Base-by-base conservation (phyloP, 2,329 filamentous ascomycete genomes). In the Aspergillus aculeatinus region DNA sequence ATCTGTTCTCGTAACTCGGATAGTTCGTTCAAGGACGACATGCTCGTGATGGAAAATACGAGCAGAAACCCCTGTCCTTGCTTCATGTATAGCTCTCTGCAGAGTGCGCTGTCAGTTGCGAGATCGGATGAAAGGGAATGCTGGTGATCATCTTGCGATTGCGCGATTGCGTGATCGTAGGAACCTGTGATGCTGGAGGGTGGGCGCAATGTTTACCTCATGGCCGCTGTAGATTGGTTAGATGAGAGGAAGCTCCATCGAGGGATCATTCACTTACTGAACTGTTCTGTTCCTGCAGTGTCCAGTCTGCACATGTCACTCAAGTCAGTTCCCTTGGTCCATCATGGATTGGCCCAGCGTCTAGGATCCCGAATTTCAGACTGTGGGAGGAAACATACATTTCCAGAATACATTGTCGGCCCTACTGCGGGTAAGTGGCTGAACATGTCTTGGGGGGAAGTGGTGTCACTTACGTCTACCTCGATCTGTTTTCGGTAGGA, bases 261-360 rank as follows among this genome's bases (percentile, higher is more conserved):
- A 59, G 31, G 19, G 16, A 53, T 4, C 25, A 64, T n/a, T 57
- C 25, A 82, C 89, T 78, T 83, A 94, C 91, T 94, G 78, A 96
- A 96, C 75, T 96, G 92, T 75, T 96, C 92, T 65, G 92, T 96
- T 60, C 92, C 92, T 67, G 92, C 92, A 51, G 92, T 96, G 74
- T 96, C 92, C 69, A 96, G 85, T 73, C 88, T 91, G 71, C 51
- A 58, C 47, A 71, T 25, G 50, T n/a, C 39, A 55, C 21, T 58
- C 48, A 23, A 49, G 60, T 65, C 57, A 62, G 54, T 39, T 44
- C 39, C 47, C 25, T n/a, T n/a, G 19, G 25, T 21, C 39, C 11
- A 21, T 33, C 23, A 10, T 33, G 27, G 39, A 42, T n/a, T 42
- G 14, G 1, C 12, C 50, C 16, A n/a, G 49, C 33, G 23, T 31